These are phyloP conservation scores for Auricularia cornea DNA, from an alignment of 768 basidiomycete species.

Conservation along the genomic window DNA sequence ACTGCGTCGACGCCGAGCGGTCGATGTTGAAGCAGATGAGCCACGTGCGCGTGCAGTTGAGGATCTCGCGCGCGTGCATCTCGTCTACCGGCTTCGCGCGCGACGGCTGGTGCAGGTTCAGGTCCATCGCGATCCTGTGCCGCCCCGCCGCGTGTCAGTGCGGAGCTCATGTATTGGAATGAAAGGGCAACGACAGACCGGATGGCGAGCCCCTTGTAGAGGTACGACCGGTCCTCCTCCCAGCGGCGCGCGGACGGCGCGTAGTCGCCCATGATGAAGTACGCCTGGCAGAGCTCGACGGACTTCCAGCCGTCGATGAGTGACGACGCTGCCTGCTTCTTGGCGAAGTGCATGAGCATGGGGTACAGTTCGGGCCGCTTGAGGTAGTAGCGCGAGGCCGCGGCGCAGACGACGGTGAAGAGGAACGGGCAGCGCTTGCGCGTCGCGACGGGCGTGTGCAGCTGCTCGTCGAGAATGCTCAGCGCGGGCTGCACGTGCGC, in stretches of 20 bases:
- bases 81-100: slow-evolving; percentile 33
- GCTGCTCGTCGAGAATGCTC: slow-evolving; percentile 27
- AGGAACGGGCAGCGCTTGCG: slow-evolving; percentile 31
- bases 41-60: slow-evolving; percentile 70
- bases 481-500: slow-evolving; percentile 15
- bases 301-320: slow-evolving; percentile 54
- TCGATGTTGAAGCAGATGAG: slow-evolving; percentile 70
- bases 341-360: slow-evolving; percentile 53
- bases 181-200: slow-evolving; percentile 29
- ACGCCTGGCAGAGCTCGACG: slow-evolving; percentile 76
- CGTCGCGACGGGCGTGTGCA: slow-evolving; percentile 32
- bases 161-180: too few species aligned
- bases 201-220: slow-evolving; percentile 64
- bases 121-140: slow-evolving; percentile 63
- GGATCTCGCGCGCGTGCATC: slow-evolving; percentile 53
- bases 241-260: slow-evolving; percentile 53
- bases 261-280: slow-evolving; percentile 52
- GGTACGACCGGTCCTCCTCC: slow-evolving; percentile 66
- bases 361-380: slow-evolving; percentile 46
- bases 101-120: slow-evolving; percentile 53
- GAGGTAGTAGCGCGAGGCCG: slow-evolving; percentile 57
- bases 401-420: slow-evolving; percentile 49
- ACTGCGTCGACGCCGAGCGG: slow-evolving; percentile 64
- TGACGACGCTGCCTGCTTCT: slow-evolving; percentile 49
- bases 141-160: not conserved